A percentile compares a stretch with the other conserved stretches of the same genome.
phyloP scores from a whole-genome alignment of 768 basidiomycete genomes.

The Obba rivulosa region DNA sequence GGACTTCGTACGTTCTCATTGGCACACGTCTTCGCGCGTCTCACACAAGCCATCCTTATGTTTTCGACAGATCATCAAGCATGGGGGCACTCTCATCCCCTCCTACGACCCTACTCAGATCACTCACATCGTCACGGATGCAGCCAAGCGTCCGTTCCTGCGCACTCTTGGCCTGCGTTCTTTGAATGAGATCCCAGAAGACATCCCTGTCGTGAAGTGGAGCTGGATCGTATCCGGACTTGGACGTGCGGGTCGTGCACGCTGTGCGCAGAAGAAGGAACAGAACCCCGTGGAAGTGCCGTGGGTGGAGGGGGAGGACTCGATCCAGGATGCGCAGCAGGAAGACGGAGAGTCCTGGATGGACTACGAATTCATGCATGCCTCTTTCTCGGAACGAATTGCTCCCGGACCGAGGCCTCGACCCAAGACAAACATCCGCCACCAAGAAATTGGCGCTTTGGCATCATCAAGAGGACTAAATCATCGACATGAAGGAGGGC shows the following conservation, averaged over 20 bases:
- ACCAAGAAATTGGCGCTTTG: background rate
- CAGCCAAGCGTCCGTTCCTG: slow-evolving; percentile 20
- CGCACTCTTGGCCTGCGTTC: slow-evolving; percentile 42
- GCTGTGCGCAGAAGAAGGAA: slow-evolving; percentile 9
- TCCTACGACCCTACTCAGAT: slow-evolving; percentile 49
- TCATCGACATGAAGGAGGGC: background rate
- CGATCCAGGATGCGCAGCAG: background rate
- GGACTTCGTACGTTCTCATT: slow-evolving; percentile 46
- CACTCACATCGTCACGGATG: slow-evolving; percentile 61
- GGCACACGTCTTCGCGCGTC: background rate
- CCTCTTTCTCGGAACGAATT: slow-evolving; percentile 14
- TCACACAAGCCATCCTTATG: background rate
- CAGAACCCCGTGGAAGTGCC: slow-evolving; percentile 1
- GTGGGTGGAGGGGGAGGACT: background rate
- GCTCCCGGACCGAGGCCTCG: slow-evolving; percentile 9
- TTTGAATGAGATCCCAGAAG: slow-evolving; percentile 53
- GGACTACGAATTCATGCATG: slow-evolving; percentile 10
- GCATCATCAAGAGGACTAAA: background rate
- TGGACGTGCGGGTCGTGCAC: slow-evolving; percentile 18
- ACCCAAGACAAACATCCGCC: background rate
- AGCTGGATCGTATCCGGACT: slow-evolving; percentile 46
- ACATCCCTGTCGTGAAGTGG: slow-evolving; percentile 64
- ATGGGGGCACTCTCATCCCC: slow-evolving; percentile 59
- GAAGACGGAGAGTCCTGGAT: slow-evolving; percentile 3
- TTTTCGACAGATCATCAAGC: slow-evolving; percentile 46